Conservation (phyloP, 768 basidiomycete genomes). For the Crucibulum laeve region DNA sequence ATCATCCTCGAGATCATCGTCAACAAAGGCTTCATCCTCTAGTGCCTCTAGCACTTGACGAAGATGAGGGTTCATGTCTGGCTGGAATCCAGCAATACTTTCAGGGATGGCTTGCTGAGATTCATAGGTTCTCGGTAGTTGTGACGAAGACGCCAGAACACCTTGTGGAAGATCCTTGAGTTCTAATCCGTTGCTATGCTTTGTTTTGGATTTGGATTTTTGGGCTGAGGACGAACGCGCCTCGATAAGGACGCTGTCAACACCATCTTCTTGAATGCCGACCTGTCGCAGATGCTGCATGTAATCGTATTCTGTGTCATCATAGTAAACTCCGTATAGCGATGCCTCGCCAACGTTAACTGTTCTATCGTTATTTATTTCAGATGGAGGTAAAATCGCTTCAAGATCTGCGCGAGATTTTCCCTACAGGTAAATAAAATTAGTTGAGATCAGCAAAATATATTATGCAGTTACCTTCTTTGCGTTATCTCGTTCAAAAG, state of each 20-base stretch:
- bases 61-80: conserved; percentile 94
- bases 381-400: conserved; percentile 40
- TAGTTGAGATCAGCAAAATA: conserved; percentile 7
- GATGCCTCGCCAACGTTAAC: conserved; percentile 82
- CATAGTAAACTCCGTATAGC: conserved; percentile 87
- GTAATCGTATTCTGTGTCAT: conserved; percentile 97
- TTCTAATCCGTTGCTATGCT: conserved; percentile 27
- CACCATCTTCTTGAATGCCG: conserved; percentile 73
- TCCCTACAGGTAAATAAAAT: conserved; percentile 42
- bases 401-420: conserved; percentile 84
- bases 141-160: conserved; percentile 64
- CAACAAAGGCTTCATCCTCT: conserved; percentile 94
- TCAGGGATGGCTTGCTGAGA: conserved; percentile 74
- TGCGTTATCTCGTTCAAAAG: conserved; percentile 67
- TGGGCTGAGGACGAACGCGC: conserved; percentile 54
- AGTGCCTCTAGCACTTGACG: conserved; percentile 90
- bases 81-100: conserved; percentile 85
- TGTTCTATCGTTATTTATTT: conserved; percentile 40
- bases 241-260: conserved; percentile 78
- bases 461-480: conserved; percentile 53
- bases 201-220: conserved; percentile 29
- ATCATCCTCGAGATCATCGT: conserved; percentile 67
- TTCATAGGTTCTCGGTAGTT: conserved; percentile 74
- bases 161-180: conserved; percentile 63
- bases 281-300: conserved; percentile 91